Evolutionary conservation across 2,329 filamentous ascomycete genomes (phyloP).

Genomic region (Aspergillus sp.): DNA sequence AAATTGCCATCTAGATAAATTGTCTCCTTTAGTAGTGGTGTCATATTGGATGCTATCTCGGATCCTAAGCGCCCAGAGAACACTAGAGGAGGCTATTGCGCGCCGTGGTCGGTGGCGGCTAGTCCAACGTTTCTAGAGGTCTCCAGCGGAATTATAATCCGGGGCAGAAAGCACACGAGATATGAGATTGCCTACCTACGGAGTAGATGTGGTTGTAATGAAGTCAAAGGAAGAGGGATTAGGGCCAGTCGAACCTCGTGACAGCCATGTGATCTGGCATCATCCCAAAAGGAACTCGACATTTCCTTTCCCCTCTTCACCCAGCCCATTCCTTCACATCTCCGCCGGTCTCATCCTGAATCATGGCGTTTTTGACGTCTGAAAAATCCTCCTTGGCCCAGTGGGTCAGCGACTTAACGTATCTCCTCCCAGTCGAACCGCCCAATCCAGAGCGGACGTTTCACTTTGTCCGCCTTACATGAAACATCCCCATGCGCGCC

Average conservation of each 20-base stretch:
- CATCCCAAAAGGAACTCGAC: neutral
- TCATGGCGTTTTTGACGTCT: neutral
- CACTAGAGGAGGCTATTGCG: neutral
- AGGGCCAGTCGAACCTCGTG: conserved; percentile 5
- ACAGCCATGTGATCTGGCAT: conserved; percentile 10
- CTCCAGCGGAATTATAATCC: neutral
- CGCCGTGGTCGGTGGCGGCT: neutral
- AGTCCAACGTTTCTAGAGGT: neutral
- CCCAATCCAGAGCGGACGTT: conserved; percentile 12
- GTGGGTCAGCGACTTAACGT: conserved; percentile 1
- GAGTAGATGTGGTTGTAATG: neutral
- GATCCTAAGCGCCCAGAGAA: neutral
- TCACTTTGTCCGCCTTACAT: conserved; percentile 4
- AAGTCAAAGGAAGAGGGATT: neutral
- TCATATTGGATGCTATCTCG: neutral
- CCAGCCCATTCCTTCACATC: neutral
- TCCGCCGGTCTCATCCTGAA: neutral
- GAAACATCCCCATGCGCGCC: conserved; percentile 12
- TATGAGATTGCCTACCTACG: neutral
- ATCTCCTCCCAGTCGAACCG: neutral
- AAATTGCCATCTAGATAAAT: conserved; percentile 2
- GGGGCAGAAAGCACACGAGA: neutral
- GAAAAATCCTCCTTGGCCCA: conserved; percentile 57
- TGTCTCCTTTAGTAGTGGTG: neutral
- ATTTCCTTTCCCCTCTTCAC: neutral